phyloP scores from a whole-genome alignment of 2,329 filamentous ascomycete genomes.

The Fusarium sp. region DNA sequence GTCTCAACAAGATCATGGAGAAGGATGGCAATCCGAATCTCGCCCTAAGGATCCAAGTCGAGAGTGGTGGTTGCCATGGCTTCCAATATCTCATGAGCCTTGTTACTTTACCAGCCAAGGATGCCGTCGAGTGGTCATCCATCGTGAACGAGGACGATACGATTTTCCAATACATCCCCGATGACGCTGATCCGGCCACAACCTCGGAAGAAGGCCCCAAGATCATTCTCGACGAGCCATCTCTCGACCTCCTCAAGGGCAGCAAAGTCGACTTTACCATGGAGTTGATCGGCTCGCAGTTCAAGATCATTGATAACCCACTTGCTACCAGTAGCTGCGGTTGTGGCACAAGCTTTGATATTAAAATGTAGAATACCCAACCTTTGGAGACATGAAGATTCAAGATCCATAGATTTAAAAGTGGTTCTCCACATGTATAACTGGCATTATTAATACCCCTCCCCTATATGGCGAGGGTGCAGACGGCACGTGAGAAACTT shows the following conservation, averaged over 20 bases:
- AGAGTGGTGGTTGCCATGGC: slow-evolving; percentile 94
- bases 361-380: slow-evolving; percentile 67
- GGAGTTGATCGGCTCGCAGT: slow-evolving; percentile 89
- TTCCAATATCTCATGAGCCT: slow-evolving; percentile 98
- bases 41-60: slow-evolving; percentile 90
- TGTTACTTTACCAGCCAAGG: slow-evolving; percentile 65
- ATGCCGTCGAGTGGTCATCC: slow-evolving; percentile 47
- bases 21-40: slow-evolving; percentile 80
- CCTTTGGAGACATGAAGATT: background rate
- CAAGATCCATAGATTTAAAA: slow-evolving; percentile 16
- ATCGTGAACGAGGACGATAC: slow-evolving; percentile 79
- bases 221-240: slow-evolving; percentile 88
- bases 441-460: slow-evolving; percentile 35
- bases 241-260: slow-evolving; percentile 86
- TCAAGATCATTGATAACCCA: slow-evolving; percentile 96
- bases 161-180: slow-evolving; percentile 77
- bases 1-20: slow-evolving; percentile 79
- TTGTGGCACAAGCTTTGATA: slow-evolving; percentile 97
- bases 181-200: slow-evolving; percentile 50
- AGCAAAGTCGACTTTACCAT: slow-evolving; percentile 97
- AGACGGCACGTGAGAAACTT: background rate
- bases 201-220: slow-evolving; percentile 64
- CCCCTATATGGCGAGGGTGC: background rate
- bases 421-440: slow-evolving; percentile 6
- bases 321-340: slow-evolving; percentile 93